phyloP scores from a whole-genome alignment of 1,139 yeast genomes.

The Magnusiomyces sp. region DNA sequence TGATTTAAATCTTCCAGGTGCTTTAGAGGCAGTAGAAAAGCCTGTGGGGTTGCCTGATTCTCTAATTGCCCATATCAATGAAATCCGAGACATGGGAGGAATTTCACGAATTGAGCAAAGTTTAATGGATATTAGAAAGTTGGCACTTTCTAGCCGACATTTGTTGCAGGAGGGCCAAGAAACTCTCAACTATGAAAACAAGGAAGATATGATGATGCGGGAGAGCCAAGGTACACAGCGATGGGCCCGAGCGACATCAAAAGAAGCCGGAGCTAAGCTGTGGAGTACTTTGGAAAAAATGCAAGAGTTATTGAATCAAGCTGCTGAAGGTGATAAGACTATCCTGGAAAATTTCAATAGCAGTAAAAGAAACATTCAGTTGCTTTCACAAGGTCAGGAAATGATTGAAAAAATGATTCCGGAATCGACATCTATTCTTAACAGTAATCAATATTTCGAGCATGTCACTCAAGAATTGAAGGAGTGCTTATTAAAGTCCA shows the following conservation, averaged over 20 bases:
- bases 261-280: conserved; percentile 27
- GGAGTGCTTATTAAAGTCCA: conserved; percentile 30
- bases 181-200: conserved; percentile 42
- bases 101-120: conserved; percentile 36
- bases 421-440: conserved; percentile 24
- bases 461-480: conserved; percentile 38
- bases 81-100: conserved; percentile 52
- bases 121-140: conserved; percentile 39
- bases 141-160: conserved; percentile 37
- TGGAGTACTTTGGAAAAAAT: conserved; percentile 38
- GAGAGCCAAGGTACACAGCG: conserved; percentile 39
- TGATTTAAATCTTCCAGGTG: conserved; percentile 42
- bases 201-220: conserved; percentile 49
- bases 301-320: conserved; percentile 46
- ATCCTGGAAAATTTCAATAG: conserved; percentile 40
- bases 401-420: neutral
- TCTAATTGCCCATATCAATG: conserved; percentile 47
- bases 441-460: conserved; percentile 34
- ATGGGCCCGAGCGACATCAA: conserved; percentile 36
- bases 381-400: conserved; percentile 33
- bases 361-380: conserved; percentile 37
- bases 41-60: conserved; percentile 58
- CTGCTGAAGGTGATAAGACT: conserved; percentile 51
- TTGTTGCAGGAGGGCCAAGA: conserved; percentile 40
- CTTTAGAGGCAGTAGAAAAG: conserved; percentile 53